Base-by-base conservation (phyloP, 805 yeast species). In the Ogataea trehalophila region DNA sequence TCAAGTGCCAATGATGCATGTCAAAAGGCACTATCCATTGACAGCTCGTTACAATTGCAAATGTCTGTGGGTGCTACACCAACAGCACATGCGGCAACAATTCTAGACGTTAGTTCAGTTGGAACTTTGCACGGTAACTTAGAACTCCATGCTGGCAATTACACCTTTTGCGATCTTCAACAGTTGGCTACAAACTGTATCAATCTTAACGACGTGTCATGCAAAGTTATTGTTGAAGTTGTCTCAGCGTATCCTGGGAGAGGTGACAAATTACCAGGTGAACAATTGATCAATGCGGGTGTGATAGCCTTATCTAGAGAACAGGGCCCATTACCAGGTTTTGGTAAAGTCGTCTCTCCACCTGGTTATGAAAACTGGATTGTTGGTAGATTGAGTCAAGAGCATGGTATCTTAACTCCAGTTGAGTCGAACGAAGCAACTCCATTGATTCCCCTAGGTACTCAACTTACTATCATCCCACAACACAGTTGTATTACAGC, bases 31-130 rank as follows among this genome's bases (percentile, higher is more conserved):
- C 22, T 54, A 2, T 52, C 58, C 1, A 47, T 74, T 5, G 73
- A 73, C 44, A 69, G 75, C 3, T 42, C 61, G 1, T 52, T 69
- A 37, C 54, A 67, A 17, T 65, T 85, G 29, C 71, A 70, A 6
- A 66, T 86, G 2, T 84, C 92, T 0, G 86, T 85, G 22, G 95
- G 95, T 20, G 90, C 94, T 1, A 85, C 95, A 0, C 94, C 94
- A 40, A 86, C 92, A 0, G 80, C 86, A 5, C 87, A 83, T 58
- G 31, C 31, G 1, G 9, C 31, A 6, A 4, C 9, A 11, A 26
- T 26, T 11, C 31, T 26, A 26, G 31, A 26, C 11, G 3, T 26
- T 9, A 26, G 9, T 8, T 17, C 37, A 20, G 29, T 41, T 33
- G 43, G 37, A n/a, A 36, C 54, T 36, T 55, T 53, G 53, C 52